Percentiles rank a stretch among this genome's conserved stretches.
These are phyloP conservation scores for Botrytis medusae DNA, from an alignment of 2,329 filamentous ascomycete species.

Conservation along the genomic window DNA sequence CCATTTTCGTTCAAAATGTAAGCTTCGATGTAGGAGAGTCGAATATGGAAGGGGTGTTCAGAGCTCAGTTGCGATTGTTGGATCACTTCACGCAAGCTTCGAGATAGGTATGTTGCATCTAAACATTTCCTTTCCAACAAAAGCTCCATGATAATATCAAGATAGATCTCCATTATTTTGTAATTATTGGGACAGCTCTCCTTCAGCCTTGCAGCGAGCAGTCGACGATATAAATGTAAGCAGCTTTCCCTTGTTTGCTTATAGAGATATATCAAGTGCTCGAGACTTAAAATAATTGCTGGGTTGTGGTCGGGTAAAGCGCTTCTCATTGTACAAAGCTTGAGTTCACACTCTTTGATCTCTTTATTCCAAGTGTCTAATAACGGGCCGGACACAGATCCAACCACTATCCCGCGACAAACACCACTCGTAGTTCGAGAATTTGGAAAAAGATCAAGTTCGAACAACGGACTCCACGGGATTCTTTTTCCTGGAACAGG, in stretches of 20 bases:
- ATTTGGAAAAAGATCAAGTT: not conserved
- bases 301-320: not conserved
- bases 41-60: not conserved
- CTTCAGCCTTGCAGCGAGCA: not conserved
- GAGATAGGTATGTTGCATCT: not conserved
- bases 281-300: not conserved
- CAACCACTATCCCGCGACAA: accelerated
- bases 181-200: not conserved
- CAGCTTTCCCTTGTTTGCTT: accelerated
- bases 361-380: not conserved
- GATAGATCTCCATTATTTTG: not conserved
- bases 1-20: accelerated
- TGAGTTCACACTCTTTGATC: not conserved
- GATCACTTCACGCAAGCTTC: not conserved
- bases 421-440: no score
- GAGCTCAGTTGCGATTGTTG: not conserved
- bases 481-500: not conserved
- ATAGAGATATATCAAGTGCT: not conserved
- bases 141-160: not conserved
- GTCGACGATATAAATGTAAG: not conserved
- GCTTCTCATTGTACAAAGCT: not conserved
- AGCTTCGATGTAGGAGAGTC: not conserved
- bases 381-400: not conserved
- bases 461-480: not conserved
- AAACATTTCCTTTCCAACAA: accelerated